Evolutionary conservation across 306 rosid genomes (phyloP).

Genomic region (Cyamopsis tetragonoloba): DNA sequence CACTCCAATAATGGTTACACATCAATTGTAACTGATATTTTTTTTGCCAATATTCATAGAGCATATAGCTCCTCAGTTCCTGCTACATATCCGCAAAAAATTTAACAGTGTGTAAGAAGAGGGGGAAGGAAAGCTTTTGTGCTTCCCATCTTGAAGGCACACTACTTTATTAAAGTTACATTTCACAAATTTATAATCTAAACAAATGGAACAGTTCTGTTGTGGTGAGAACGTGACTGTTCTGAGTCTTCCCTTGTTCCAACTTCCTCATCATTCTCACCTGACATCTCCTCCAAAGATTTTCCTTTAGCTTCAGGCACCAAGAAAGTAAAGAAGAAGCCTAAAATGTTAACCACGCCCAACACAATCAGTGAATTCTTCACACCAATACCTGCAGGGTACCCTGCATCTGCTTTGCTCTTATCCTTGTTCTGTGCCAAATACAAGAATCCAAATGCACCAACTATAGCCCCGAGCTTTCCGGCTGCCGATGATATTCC

Average conservation of each 20-base stretch:
- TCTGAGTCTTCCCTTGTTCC: slow-evolving; percentile 20
- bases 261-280: slow-evolving; percentile 70
- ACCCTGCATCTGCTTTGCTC: slow-evolving; percentile 68
- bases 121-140: not conserved
- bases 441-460: slow-evolving; percentile 81
- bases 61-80: not conserved
- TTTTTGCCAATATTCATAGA: not conserved
- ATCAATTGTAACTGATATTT: not conserved
- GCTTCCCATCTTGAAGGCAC: not conserved
- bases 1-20: not conserved
- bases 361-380: slow-evolving; percentile 49
- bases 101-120: not conserved
- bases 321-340: slow-evolving; percentile 57
- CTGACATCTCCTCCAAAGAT: slow-evolving; percentile 83
- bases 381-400: slow-evolving; percentile 76
- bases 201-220: slow-evolving; percentile 40
- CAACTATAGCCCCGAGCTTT: slow-evolving; percentile 76
- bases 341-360: slow-evolving; percentile 54
- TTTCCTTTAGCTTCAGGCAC: slow-evolving; percentile 80
- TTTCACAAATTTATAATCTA: slow-evolving; percentile 13
- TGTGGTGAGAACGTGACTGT: slow-evolving; percentile 11
- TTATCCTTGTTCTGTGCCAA: slow-evolving; percentile 73
- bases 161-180: slow-evolving; percentile 5
- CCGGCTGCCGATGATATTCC: slow-evolving; percentile 72
- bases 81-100: not conserved